Evolutionary conservation across 345 rosid species (phyloP).

Genomic region (Carallia pectinifolia): DNA sequence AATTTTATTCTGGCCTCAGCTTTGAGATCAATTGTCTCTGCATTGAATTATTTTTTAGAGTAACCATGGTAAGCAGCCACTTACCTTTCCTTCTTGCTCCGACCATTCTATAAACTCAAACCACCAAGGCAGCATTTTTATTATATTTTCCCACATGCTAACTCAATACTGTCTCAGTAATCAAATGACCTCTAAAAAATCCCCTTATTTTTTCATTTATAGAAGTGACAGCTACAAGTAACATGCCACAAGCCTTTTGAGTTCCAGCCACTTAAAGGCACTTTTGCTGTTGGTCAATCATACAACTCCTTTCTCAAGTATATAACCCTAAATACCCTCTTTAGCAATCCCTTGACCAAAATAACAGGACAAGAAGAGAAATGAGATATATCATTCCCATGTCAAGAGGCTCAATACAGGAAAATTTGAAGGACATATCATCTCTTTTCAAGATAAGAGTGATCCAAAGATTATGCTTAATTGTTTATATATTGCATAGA

Average conservation of each 20-base stretch:
- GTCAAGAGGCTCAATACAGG: background rate
- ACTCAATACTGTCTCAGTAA: no score
- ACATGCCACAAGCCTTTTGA: background rate
- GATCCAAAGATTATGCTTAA: background rate
- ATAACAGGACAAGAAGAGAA: background rate
- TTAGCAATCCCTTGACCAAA: background rate
- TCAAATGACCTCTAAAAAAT: background rate
- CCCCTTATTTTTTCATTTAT: background rate
- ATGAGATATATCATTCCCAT: background rate
- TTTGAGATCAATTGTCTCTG: no score
- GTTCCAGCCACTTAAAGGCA: background rate
- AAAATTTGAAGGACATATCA: background rate
- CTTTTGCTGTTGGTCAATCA: background rate
- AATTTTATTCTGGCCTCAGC: no score
- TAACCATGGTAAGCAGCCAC: no score
- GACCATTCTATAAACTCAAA: no score
- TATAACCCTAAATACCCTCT: background rate
- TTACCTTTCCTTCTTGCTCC: no score
- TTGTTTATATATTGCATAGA: background rate
- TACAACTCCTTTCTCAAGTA: background rate
- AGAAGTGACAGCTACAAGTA: background rate
- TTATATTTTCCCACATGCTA: no score
- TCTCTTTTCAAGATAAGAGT: background rate
- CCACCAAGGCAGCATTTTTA: no score
- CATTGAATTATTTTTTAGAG: no score